Evolutionary conservation across 441 rosid species (phyloP).

Genomic region (Erodium moschatum): DNA sequence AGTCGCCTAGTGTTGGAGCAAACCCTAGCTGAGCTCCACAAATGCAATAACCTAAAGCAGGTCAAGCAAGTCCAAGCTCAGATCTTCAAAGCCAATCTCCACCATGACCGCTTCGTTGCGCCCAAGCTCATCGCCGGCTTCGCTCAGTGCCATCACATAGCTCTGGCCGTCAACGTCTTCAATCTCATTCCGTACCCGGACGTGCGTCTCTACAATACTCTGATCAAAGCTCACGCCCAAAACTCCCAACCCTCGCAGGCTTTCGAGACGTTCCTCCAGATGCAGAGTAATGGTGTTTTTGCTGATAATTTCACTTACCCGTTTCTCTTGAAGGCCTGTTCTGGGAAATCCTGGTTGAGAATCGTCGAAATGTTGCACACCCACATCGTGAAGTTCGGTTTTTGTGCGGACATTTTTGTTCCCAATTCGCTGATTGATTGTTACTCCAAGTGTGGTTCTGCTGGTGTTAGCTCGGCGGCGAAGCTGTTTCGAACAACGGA

Average conservation of each 20-base stretch:
- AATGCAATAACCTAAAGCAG: neutral
- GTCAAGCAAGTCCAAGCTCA: neutral
- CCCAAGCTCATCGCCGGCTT: constrained; percentile 6
- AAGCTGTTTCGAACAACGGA: neutral
- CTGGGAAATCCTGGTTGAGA: neutral
- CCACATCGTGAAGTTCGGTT: constrained; percentile 1
- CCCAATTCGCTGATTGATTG: constrained; percentile 5
- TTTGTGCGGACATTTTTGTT: neutral
- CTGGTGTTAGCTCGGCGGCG: constrained; percentile 1
- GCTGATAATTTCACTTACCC: constrained; percentile 8
- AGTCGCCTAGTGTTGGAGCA: neutral
- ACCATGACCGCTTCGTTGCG: neutral
- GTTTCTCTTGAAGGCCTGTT: neutral
- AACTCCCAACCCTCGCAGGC: neutral
- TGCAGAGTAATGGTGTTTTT: constrained; percentile 5
- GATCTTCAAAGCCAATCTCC: constrained; percentile 5
- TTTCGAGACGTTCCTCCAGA: neutral
- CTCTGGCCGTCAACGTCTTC: constrained; percentile 4
- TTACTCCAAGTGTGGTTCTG: neutral
- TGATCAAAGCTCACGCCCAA: constrained; percentile 1
- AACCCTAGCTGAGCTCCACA: neutral
- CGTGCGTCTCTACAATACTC: neutral
- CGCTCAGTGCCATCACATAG: neutral
- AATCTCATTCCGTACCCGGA: neutral
- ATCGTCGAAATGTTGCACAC: neutral